Evolutionary conservation across 306 rosid species (phyloP), one percentile per base, ranked within the genome.

Genomic region (Quercus rubra): DNA sequence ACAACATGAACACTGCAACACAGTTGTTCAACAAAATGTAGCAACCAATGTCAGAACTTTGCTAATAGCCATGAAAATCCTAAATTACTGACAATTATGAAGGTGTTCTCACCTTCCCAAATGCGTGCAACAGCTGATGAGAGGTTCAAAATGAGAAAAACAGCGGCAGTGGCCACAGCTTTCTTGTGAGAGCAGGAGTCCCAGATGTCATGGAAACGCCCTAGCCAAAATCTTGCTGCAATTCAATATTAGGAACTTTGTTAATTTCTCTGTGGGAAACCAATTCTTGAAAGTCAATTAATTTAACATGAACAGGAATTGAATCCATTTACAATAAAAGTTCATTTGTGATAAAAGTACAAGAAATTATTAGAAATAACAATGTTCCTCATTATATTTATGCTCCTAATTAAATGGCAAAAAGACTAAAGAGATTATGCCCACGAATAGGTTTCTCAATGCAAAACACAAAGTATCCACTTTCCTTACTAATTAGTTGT

Each of bases 141-240:
- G 8, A 94, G 73, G 78, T 92, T 92, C 97, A 97, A 92, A 6
- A 91, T 91, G 6, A 92, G 80, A 18, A 92, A 83, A 27, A 92
- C 92, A 55, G 85, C 49, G 56, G 86, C 92, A 7, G 91, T 71
- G 12, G 87, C 86, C 76, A 91, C 86, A 0, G 91, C 94, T 70
- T 88, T 92, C 85, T 92, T 94, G 90, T 92, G 97, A 41, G 93
- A 79, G 77, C 97, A 92, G 13, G 97, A 87, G 80, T 90, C 87
- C 98, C 98, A 94, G 6, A 94, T 92, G 82, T 92, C 96, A 10
- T 87, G 89, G 55, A 92, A 88, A 54, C 92, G 89, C 3, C 88
- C 90, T 64, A 87, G 75, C 98, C 98, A 94, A 76, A 90, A 90
- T 75, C 83, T 86, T 52, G 82, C 98, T 90, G 75, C 86, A 80